Percentiles rank a stretch among this genome's conserved stretches.
Evolutionary conservation across 108 stramenopile species (phyloP).

Genomic region (Nitzschia sp.): DNA sequence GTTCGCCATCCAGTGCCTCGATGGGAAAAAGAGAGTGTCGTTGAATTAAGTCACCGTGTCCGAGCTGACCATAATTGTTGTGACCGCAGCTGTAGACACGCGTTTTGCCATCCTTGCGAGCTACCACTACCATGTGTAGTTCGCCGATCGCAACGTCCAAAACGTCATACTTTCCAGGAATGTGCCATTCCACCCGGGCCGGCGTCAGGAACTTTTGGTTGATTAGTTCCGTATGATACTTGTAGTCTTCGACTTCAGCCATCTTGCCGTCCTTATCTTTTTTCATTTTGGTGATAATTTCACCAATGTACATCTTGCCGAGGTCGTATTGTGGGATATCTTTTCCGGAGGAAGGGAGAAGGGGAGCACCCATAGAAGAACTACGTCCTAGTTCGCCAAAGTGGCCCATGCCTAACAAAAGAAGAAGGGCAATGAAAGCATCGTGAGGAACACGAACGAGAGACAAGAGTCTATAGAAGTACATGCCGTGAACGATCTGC

Average conservation of each 20-base stretch:
- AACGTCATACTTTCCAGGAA: slow-evolving; percentile 30
- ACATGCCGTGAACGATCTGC: no score
- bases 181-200: slow-evolving; percentile 21
- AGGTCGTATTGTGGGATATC: slow-evolving; percentile 18
- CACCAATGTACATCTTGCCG: slow-evolving; percentile 15
- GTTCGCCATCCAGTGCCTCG: slow-evolving; percentile 42
- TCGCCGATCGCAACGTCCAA: slow-evolving; percentile 76
- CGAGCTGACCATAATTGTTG: slow-evolving; percentile 93
- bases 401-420: slow-evolving; percentile 19
- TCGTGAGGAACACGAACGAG: not conserved
- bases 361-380: slow-evolving; percentile 11
- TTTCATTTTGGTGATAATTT: not conserved
- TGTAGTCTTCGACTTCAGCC: not conserved
- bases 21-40: slow-evolving; percentile 39
- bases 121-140: slow-evolving; percentile 81
- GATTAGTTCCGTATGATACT: slow-evolving; percentile 9
- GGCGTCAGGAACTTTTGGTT: slow-evolving; percentile 41
- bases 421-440: not conserved
- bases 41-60: slow-evolving; percentile 58
- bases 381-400: slow-evolving; percentile 32
- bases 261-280: slow-evolving; percentile 13
- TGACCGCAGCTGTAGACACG: slow-evolving; percentile 77
- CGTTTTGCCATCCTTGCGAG: slow-evolving; percentile 38
- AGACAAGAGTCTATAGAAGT: not conserved
- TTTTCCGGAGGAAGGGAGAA: not conserved